Conservation (phyloP, 129 eudicot genomes). For the Mikania micrantha region DNA sequence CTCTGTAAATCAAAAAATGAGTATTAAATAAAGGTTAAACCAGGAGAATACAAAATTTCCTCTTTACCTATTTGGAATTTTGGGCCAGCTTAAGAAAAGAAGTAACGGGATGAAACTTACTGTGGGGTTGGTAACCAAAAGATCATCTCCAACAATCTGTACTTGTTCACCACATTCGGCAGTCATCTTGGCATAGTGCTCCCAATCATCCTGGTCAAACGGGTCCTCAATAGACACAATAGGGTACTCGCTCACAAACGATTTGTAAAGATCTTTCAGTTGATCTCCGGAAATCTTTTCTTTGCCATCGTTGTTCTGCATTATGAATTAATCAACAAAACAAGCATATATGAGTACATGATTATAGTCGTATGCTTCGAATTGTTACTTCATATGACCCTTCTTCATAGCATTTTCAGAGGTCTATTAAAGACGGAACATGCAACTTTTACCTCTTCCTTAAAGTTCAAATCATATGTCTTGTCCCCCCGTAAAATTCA, state of each 20-base stretch:
- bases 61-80: background rate
- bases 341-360: background rate
- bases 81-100: background rate
- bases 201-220: conserved; percentile 99
- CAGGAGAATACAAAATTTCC: background rate
- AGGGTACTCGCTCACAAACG: conserved; percentile 86
- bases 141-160: conserved; percentile 97
- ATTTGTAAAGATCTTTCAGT: conserved; percentile 91
- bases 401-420: background rate
- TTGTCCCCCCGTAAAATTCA: conserved; percentile 43
- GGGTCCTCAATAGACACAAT: conserved; percentile 95
- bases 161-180: conserved; percentile 72
- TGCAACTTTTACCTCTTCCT: conserved; percentile 48
- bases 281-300: conserved; percentile 83
- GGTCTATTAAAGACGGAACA: background rate
- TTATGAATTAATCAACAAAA: background rate
- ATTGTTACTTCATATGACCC: background rate
- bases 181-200: conserved; percentile 74
- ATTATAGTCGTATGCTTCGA: background rate
- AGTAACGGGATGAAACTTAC: conserved; percentile 24
- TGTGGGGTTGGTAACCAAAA: conserved; percentile 96
- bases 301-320: conserved; percentile 77
- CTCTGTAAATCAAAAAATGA: conserved; percentile 21
- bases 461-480: conserved; percentile 46
- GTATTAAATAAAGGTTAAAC: background rate